Percentiles rank a stretch among this genome's conserved stretches.
phyloP scores from a whole-genome alignment of 2,329 filamentous ascomycete genomes.

The Cladosporium sp. region DNA sequence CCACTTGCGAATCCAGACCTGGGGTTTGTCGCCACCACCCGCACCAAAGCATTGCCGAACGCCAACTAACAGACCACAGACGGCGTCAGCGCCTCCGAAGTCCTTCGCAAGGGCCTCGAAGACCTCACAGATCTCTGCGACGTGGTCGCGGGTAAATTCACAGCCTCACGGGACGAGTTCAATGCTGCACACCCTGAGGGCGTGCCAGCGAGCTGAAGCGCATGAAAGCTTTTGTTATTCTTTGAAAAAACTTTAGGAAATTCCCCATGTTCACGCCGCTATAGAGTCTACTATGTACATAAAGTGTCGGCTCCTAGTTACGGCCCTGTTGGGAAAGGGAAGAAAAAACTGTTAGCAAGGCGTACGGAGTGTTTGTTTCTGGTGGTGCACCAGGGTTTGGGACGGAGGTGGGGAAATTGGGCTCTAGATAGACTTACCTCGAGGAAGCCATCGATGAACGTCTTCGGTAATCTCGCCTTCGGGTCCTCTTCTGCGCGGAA shows the following conservation, averaged over 20 bases:
- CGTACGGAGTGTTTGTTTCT: slow-evolving; percentile 1
- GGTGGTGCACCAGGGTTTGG: background rate
- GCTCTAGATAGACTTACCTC: slow-evolving; percentile 61
- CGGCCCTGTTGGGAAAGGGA: slow-evolving; percentile 21
- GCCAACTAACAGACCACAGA: slow-evolving; percentile 47
- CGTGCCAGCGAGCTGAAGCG: slow-evolving; percentile 3
- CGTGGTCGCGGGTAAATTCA: slow-evolving; percentile 89
- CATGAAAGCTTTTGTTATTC: slow-evolving; percentile 1
- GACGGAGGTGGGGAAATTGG: slow-evolving; percentile 13
- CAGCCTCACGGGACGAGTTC: slow-evolving; percentile 61
- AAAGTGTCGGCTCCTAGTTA: slow-evolving; percentile 19
- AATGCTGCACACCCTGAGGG: slow-evolving; percentile 33
- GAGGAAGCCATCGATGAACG: slow-evolving; percentile 91
- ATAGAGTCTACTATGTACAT: slow-evolving; percentile 14
- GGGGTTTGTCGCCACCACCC: slow-evolving; percentile 57
- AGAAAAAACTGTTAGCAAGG: slow-evolving; percentile 9
- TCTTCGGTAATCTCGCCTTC: slow-evolving; percentile 71
- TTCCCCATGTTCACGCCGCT: slow-evolving; percentile 7
- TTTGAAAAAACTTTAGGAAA: slow-evolving; percentile 6
- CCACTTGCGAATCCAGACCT: slow-evolving; percentile 97
- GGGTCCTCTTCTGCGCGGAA: slow-evolving; percentile 85
- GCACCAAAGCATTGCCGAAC: background rate
- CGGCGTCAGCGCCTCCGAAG: slow-evolving; percentile 74
- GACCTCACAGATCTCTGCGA: slow-evolving; percentile 92
- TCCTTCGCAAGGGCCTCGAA: slow-evolving; percentile 81